Percentiles rank a stretch among this genome's conserved stretches.
phyloP scores from a whole-genome alignment of 1,284 basidiomycete species.

The Cutaneotrichosporon arboriforme region DNA sequence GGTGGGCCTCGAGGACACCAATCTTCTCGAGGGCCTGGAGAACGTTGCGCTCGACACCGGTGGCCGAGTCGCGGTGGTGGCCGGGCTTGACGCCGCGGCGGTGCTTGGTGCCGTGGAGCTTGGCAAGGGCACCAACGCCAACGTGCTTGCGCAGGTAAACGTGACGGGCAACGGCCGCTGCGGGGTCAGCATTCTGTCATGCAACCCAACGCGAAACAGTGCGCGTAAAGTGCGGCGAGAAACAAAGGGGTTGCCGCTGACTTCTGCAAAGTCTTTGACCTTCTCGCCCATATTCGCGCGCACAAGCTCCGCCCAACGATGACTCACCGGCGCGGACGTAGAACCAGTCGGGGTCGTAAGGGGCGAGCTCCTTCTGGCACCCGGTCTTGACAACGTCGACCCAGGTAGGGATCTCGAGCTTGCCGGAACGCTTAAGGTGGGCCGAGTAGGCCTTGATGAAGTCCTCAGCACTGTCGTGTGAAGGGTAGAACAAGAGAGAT shows the following conservation, averaged over 20 bases:
- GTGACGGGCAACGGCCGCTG: conserved; percentile 95
- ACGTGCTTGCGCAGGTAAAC: conserved; percentile 99
- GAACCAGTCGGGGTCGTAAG: conserved; percentile 99
- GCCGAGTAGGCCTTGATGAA: conserved; percentile 79
- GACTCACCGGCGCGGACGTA: conserved; percentile 86
- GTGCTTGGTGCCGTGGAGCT: conserved; percentile 95
- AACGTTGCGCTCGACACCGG: conserved; percentile 82
- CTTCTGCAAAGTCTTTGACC: too few species aligned
- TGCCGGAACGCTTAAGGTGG: conserved; percentile 65
- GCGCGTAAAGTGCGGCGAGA: neutral
- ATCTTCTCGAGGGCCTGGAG: conserved; percentile 98
- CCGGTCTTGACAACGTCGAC: conserved; percentile 99
- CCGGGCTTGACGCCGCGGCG: conserved; percentile 91
- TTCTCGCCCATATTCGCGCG: neutral
- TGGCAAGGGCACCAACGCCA: conserved; percentile 85
- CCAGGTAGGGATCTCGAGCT: conserved; percentile 96
- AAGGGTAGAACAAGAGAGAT: neutral
- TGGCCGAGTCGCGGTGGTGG: conserved; percentile 84
- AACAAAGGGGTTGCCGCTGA: too few species aligned
- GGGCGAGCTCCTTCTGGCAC: conserved; percentile 94
- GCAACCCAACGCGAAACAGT: neutral
- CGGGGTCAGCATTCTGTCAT: neutral
- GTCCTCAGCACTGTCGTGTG: conserved; percentile 50
- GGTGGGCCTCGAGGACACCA: conserved; percentile 88
- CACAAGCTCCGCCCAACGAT: neutral